Evolutionary conservation across 2,329 filamentous ascomycete genomes (phyloP).

Genomic region (Curvularia hawaiiensis): DNA sequence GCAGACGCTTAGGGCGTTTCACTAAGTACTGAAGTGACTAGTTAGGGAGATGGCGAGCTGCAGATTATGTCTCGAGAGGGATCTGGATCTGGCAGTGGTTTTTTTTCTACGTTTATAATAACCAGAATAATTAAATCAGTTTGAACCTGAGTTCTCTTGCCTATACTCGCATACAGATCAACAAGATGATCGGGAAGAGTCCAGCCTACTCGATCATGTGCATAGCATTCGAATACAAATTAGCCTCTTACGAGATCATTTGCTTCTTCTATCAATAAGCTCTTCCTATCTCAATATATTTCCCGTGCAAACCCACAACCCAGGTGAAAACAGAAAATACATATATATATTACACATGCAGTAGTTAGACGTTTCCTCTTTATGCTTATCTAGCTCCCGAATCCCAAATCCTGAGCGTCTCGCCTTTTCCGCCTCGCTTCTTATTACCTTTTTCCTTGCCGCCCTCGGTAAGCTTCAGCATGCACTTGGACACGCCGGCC

Average conservation of each 20-base stretch:
- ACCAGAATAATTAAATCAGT: not conserved
- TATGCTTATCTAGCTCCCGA: conserved; percentile 26
- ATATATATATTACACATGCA: conserved; percentile 5
- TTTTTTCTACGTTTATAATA: not conserved
- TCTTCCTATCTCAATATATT: not conserved
- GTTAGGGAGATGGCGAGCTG: not conserved
- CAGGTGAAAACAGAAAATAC: not conserved
- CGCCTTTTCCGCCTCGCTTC: conserved; percentile 50
- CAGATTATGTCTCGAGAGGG: not conserved
- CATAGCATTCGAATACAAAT: not conserved
- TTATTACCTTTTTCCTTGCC: conserved; percentile 46
- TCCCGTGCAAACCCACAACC: not conserved
- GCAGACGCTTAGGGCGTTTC: conserved; percentile 42
- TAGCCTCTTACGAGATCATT: not conserved
- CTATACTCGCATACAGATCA: not conserved
- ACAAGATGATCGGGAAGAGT: not conserved
- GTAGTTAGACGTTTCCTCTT: not conserved
- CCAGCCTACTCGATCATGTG: not conserved
- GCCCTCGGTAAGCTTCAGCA: conserved; percentile 59
- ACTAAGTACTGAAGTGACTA: conserved; percentile 18
- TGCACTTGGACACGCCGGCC: conserved; percentile 76
- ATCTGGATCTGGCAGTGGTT: not conserved
- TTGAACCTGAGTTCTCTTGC: not conserved
- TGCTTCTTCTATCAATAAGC: not conserved
- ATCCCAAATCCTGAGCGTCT: conserved; percentile 53